phyloP scores from a whole-genome alignment of 352 stramenopile species.

The Phytophthora citrophthora region DNA sequence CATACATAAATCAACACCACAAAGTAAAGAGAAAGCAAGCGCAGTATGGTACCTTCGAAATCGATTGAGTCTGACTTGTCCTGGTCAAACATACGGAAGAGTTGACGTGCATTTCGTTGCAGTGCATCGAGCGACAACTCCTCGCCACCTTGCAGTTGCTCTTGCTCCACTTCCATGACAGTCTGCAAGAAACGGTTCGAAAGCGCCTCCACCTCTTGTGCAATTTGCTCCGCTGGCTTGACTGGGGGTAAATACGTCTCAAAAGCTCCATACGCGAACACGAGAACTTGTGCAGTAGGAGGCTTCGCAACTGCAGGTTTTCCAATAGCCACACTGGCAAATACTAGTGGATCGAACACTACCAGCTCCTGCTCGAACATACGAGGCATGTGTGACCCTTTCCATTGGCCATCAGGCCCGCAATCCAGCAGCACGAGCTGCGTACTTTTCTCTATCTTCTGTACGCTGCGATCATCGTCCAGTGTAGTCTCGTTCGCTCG shows the following conservation, averaged over 20 bases:
- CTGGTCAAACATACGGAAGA: slow-evolving; percentile 78
- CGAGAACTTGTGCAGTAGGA: slow-evolving; percentile 47
- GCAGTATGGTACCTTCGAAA: slow-evolving; percentile 52
- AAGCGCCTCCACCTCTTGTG: slow-evolving; percentile 55
- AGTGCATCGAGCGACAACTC: slow-evolving; percentile 53
- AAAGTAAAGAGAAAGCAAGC: not conserved
- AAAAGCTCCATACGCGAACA: slow-evolving; percentile 67
- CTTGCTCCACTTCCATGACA: slow-evolving; percentile 58
- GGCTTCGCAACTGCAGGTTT: slow-evolving; percentile 69
- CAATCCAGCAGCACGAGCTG: slow-evolving; percentile 63
- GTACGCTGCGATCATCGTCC: slow-evolving; percentile 40
- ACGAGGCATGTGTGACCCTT: slow-evolving; percentile 48
- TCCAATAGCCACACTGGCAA: slow-evolving; percentile 56
- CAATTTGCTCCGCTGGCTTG: slow-evolving; percentile 54
- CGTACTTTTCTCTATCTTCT: slow-evolving; percentile 44
- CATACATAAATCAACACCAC: not conserved
- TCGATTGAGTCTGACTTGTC: slow-evolving; percentile 82
- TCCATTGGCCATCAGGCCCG: slow-evolving; percentile 69
- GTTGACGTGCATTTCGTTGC: slow-evolving; percentile 56
- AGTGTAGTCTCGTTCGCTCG: slow-evolving; percentile 22
- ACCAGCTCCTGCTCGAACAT: slow-evolving; percentile 66
- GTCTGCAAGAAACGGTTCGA: slow-evolving; percentile 50
- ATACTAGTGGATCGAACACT: slow-evolving; percentile 63
- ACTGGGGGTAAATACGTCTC: slow-evolving; percentile 58
- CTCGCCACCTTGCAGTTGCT: slow-evolving; percentile 36